phyloP scores from a whole-genome alignment of 1,284 basidiomycete species.

The Leccinum solheimii region DNA sequence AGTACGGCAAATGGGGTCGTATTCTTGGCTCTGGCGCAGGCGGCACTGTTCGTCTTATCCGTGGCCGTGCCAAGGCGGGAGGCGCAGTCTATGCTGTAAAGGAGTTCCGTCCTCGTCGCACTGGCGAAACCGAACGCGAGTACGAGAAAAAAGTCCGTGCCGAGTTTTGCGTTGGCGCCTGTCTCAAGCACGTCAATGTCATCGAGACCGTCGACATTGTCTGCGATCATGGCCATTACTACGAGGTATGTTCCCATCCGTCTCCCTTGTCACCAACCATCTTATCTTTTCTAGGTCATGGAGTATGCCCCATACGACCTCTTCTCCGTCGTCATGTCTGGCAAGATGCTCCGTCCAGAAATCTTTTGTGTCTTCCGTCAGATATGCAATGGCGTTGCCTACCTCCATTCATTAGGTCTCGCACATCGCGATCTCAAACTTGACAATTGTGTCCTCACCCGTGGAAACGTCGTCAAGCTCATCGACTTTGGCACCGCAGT shows the following conservation, averaged over 20 bases:
- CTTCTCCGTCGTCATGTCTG: slow-evolving; percentile 99
- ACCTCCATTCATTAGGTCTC: slow-evolving; percentile 95
- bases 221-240: slow-evolving; percentile 96
- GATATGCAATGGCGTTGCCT: slow-evolving; percentile 97
- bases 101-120: slow-evolving; percentile 89
- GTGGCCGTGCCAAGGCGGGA: slow-evolving; percentile 77
- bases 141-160: slow-evolving; percentile 99
- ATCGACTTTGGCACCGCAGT: slow-evolving; percentile 99
- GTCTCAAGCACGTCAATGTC: slow-evolving; percentile 94
- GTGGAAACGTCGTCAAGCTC: slow-evolving; percentile 92
- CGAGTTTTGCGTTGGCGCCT: slow-evolving; percentile 97
- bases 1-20: slow-evolving; percentile 99
- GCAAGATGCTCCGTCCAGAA: slow-evolving; percentile 97
- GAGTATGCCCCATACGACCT: slow-evolving; percentile 99
- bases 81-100: slow-evolving; percentile 93
- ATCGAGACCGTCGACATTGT: slow-evolving; percentile 99
- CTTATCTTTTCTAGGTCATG: slow-evolving; percentile 75
- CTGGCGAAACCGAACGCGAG: slow-evolving; percentile 91
- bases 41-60: slow-evolving; percentile 96
- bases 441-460: slow-evolving; percentile 99
- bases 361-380: slow-evolving; percentile 99
- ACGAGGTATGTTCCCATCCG: slow-evolving; percentile 67
- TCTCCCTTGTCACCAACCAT: background rate
- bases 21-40: slow-evolving; percentile 96
- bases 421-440: slow-evolving; percentile 99